Conservation (phyloP, 1,284 basidiomycete genomes). For the Pyrrhoderma noxium region DNA sequence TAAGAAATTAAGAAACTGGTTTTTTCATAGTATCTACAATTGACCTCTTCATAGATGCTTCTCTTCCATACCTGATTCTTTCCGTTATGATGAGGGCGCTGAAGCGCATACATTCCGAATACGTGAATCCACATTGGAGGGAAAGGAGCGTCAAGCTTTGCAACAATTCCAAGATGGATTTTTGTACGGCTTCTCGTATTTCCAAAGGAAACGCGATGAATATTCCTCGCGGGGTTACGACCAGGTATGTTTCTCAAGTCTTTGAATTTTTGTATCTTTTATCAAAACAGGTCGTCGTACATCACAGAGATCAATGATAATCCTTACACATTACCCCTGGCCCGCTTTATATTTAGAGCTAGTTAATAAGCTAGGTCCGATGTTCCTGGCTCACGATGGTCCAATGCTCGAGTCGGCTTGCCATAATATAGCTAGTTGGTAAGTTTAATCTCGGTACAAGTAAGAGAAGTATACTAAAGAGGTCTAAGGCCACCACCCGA, state of each 20-base stretch:
- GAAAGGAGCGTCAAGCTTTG: constrained; percentile 23
- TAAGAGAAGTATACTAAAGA: not conserved
- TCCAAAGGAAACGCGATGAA: constrained; percentile 66
- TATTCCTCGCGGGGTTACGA: constrained; percentile 77
- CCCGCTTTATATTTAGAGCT: constrained; percentile 76
- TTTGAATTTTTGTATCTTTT: constrained; percentile 2
- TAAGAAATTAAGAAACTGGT: constrained; percentile 33
- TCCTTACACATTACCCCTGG: constrained; percentile 79
- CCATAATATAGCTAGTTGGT: constrained; percentile 84
- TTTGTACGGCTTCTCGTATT: constrained; percentile 80
- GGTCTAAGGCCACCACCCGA: constrained; percentile 58
- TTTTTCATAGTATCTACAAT: constrained; percentile 15
- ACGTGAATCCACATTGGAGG: constrained; percentile 34
- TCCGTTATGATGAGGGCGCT: constrained; percentile 70
- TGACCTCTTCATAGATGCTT: constrained; percentile 59
- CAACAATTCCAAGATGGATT: constrained; percentile 52
- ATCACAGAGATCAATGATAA: constrained; percentile 73
- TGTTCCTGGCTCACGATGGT: constrained; percentile 68
- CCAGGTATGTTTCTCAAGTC: constrained; percentile 47
- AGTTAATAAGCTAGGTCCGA: constrained; percentile 65
- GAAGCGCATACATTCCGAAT: constrained; percentile 71
- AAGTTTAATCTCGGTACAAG: constrained; percentile 25
- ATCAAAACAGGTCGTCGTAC: constrained; percentile 9
- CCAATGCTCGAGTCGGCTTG: constrained; percentile 83
- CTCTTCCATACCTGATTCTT: constrained; percentile 89